Percentiles rank a stretch among this genome's conserved stretches.
phyloP scores from a whole-genome alignment of 306 rosid genomes.

The Urtica urens region DNA sequence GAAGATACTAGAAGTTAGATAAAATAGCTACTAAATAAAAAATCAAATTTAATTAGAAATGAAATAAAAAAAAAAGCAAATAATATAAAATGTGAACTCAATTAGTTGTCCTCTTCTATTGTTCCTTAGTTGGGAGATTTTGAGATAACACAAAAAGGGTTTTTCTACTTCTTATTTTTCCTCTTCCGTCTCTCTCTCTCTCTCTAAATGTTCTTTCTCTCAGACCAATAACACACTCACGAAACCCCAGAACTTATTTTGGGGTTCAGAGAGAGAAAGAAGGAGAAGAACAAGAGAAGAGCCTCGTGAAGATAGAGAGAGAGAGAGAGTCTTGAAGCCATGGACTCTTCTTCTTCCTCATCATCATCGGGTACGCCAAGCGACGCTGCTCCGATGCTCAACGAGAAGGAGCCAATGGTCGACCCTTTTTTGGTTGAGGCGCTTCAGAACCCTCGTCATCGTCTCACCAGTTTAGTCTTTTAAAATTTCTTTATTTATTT shows the following conservation, averaged over 20 bases:
- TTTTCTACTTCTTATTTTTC: conserved; percentile 1
- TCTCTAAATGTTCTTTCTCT: conserved; percentile 5
- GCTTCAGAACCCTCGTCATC: conserved; percentile 88
- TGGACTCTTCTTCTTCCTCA: too few species aligned
- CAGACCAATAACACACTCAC: conserved; percentile 20
- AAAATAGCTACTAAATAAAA: neutral
- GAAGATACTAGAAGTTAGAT: neutral
- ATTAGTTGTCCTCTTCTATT: neutral
- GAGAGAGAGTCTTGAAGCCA: conserved; percentile 13
- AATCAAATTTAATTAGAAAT: neutral
- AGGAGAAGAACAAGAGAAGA: conserved; percentile 11
- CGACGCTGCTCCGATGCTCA: conserved; percentile 27
- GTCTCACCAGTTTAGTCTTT: conserved; percentile 54
- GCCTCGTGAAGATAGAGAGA: neutral
- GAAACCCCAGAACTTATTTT: neutral
- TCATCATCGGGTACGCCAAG: conserved; percentile 24
- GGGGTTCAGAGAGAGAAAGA: conserved; percentile 7
- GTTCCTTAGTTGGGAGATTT: conserved; percentile 1
- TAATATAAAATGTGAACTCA: conserved; percentile 2
- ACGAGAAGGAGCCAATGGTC: conserved; percentile 56
- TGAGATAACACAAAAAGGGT: conserved; percentile 13
- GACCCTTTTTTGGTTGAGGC: conserved; percentile 92
- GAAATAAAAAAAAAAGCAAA: neutral
- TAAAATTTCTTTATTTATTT: neutral
- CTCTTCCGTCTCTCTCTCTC: neutral